A percentile compares a stretch with the other conserved stretches of the same genome.
phyloP scores from a whole-genome alignment of 768 basidiomycete genomes.

The Leucosporidium yakuticum region DNA sequence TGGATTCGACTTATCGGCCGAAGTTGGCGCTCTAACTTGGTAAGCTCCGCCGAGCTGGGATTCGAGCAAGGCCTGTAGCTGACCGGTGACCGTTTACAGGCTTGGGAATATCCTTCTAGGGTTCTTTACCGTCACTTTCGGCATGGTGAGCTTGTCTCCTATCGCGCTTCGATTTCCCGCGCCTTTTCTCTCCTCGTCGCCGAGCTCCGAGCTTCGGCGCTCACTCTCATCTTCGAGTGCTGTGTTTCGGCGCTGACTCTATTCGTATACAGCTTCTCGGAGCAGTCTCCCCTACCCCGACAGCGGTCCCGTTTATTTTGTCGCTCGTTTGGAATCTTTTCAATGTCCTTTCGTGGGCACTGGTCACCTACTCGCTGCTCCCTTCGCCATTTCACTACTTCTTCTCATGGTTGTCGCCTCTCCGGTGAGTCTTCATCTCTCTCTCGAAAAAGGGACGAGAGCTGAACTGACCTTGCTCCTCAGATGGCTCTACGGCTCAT shows the following conservation, averaged over 20 bases:
- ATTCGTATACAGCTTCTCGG: not conserved
- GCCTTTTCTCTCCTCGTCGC: too few relatives aligned
- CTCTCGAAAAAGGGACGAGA: not conserved
- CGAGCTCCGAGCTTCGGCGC: too few relatives aligned
- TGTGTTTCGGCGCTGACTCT: not conserved
- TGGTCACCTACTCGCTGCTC: conserved; percentile 12
- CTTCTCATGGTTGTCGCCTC: conserved; percentile 20
- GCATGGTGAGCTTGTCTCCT: not conserved
- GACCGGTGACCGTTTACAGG: not conserved
- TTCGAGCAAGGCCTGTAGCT: not conserved
- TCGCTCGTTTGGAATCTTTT: conserved; percentile 10
- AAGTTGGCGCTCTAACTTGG: conserved; percentile 10
- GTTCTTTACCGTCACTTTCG: conserved; percentile 51
- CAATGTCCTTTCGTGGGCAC: conserved; percentile 7
- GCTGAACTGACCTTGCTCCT: too few relatives aligned
- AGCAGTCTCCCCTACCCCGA: conserved; percentile 12
- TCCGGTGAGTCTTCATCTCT: not conserved
- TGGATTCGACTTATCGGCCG: conserved; percentile 40
- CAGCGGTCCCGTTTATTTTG: conserved; percentile 11
- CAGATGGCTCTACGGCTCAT: conserved; percentile 12
- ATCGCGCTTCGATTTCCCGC: too few relatives aligned
- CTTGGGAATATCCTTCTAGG: conserved; percentile 51
- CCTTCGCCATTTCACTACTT: conserved; percentile 19
- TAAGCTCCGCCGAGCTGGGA: not conserved
- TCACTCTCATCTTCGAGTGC: not conserved